These are phyloP conservation scores for Macadamia integrifolia DNA, from an alignment of 164 flowering plant genomes.

Conservation along the genomic window DNA sequence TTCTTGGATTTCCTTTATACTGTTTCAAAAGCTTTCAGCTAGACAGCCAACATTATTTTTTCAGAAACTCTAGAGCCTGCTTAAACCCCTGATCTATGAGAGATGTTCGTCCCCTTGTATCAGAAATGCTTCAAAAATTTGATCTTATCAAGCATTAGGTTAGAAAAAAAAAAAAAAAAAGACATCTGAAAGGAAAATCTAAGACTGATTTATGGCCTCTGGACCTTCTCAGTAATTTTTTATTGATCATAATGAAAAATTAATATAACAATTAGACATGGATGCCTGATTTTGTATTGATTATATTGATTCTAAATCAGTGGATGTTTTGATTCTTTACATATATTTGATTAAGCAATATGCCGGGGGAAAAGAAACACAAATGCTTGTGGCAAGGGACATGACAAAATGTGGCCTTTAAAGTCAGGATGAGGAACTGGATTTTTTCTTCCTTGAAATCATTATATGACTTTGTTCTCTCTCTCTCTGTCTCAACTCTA, in stretches of 20 bases:
- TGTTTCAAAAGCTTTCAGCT: slow-evolving; percentile 47
- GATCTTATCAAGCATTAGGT: background rate
- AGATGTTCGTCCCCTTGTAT: background rate
- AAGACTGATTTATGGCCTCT: too few relatives aligned
- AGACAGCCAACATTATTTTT: slow-evolving; percentile 7
- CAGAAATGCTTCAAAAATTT: background rate
- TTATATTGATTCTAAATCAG: background rate
- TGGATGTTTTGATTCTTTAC: background rate
- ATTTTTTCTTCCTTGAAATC: too few relatives aligned
- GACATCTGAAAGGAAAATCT: too few relatives aligned
- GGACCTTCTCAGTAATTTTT: too few relatives aligned
- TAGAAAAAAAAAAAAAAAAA: too few relatives aligned
- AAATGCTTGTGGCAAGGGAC: too few relatives aligned
- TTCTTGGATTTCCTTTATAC: slow-evolving; percentile 87
- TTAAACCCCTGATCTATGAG: slow-evolving; percentile 2
- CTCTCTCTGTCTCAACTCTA: too few relatives aligned
- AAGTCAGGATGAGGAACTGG: too few relatives aligned
- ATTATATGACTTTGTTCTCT: too few relatives aligned
- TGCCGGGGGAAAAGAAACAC: background rate
- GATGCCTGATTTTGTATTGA: background rate
- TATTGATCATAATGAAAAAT: too few relatives aligned
- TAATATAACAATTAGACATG: background rate
- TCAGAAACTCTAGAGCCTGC: background rate
- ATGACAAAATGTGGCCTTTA: too few relatives aligned
- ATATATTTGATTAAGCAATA: background rate